Evolutionary conservation across 2,329 filamentous ascomycete genomes (phyloP), one percentile per base, ranked within the genome.

Genomic region (Aschersonia sp.): DNA sequence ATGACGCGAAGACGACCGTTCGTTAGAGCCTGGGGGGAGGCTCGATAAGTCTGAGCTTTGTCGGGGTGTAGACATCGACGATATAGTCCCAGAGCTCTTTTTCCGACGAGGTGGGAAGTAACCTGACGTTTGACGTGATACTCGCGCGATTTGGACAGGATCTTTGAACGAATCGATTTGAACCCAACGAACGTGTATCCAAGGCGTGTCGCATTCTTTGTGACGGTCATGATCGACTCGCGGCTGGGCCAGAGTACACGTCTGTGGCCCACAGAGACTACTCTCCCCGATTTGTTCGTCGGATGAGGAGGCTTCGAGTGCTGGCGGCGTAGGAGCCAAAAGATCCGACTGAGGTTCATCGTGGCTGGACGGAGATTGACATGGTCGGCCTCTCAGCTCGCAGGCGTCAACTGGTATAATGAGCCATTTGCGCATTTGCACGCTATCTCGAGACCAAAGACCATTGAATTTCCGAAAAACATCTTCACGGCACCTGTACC

Each of bases 51-150:
- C 82, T 40, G 81, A 63, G 39, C 81, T 85, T 43, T 76, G 72
- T 22, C 77, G 76, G 6, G 84, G 84, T 2, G 83, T 87, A 14
- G 81, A 78, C 46, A 80, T 54, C 11, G 79, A 73, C 3, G 84
- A 84, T 46, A 76, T 74, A 1, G 80, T 80, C 55, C 75, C 70
- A 8, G 77, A 66, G 52, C 84, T 92, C 81, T 92, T 92, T 79
- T 89, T 87, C 59, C 88, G 75, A 22, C 88, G 78, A 6, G 89
- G 89, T 4, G 90, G 90, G 59, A 97, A 97, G 65, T 90, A 97
- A 30, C 89, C 90, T 43, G 95, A 73, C 2, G 83, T 76, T 64
- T 82, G 81, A 49, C 86, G 80, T 29, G 87, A 80, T 49, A 97
- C 79, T 32, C 92, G 81, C 12, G 81, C 87, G 53, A 98, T 92